Evolutionary conservation across 768 basidiomycete species (phyloP), one percentile per base, ranked within the genome.

Genomic region (Plicaturopsis crispa): DNA sequence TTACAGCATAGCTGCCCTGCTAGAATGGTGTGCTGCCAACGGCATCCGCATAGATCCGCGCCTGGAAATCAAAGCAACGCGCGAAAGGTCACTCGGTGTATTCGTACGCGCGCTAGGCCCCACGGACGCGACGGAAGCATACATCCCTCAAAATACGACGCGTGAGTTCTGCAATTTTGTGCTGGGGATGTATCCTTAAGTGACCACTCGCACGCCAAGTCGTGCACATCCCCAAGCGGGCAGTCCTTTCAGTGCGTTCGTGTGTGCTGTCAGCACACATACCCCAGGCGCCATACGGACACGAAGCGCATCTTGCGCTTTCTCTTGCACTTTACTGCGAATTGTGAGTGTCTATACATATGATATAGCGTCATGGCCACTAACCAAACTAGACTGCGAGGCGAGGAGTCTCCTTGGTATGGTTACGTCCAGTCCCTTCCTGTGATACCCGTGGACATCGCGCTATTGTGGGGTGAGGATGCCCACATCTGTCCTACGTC

Each of bases 341-440:
- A 57, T 56, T 78, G 84, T 84, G 52, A 60, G 73, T 24, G 33
- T 28, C 24, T 20, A 38, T 44, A 38, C 21, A 45, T 33, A 38
- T 23, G 28, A 45, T 49, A 19, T 35, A 20, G 33, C 44, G 20
- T 33, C 22, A 35, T 49, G 18, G 16, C 38, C 6, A 42, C 39
- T 41, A 46, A 31, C 20, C 30, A 33, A 31, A 17, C 36, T 44
- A 84, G 82, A 40, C 50, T 77, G 34, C 61, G 54, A 38, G 73
- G 71, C 24, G 31, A 52, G 33, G 37, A 39, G 18, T 85, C 84
- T 6, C 62, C 61, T 31, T 87, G 82, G 80, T 65, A 56, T 46
- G 73, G 70, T 32, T 87, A 86, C 57, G 51, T 87, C 4, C 72
- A 80, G 46, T 76, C 77, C 8, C 62, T 87, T 5, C 78, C 82